Percentiles rank a stretch among this genome's conserved stretches.
These are phyloP conservation scores for Stylonectria norvegica DNA, from an alignment of 2,329 filamentous ascomycete genomes.

Conservation along the genomic window DNA sequence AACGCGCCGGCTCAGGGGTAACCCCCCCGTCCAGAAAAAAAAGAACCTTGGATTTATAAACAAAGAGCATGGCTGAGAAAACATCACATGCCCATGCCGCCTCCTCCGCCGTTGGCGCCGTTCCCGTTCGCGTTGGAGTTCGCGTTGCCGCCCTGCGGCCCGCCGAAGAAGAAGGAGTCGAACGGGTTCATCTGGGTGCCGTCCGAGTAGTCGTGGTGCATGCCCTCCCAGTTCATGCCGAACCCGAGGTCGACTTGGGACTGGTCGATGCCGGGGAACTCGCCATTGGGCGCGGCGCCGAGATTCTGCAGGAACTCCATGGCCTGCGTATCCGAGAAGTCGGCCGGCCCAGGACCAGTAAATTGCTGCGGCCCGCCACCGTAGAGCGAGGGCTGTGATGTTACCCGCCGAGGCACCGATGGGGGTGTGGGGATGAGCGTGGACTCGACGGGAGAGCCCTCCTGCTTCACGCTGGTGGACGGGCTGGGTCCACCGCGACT, in stretches of 20 bases:
- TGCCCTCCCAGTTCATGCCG: conserved; percentile 61
- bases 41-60: too few species aligned
- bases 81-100: conserved; percentile 29
- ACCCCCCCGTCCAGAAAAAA: too few species aligned
- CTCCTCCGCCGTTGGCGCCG: conserved; percentile 17
- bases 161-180: conserved; percentile 70
- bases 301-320: conserved; percentile 54
- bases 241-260: conserved; percentile 62
- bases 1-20: too few species aligned
- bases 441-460: conserved; percentile 37
- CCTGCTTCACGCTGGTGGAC: conserved; percentile 26
- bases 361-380: conserved; percentile 31
- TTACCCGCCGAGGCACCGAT: conserved; percentile 33
- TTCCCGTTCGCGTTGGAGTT: too few species aligned
- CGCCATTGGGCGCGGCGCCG: conserved; percentile 31
- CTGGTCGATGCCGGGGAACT: conserved; percentile 37
- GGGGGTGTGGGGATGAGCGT: conserved; percentile 45
- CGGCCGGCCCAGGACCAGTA: conserved; percentile 32
- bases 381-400: conserved; percentile 32
- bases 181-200: conserved; percentile 63
- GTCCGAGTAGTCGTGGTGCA: conserved; percentile 61
- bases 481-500: conserved; percentile 30
- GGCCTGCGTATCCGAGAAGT: conserved; percentile 47
- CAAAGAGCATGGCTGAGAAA: too few species aligned
- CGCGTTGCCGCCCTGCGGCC: conserved; percentile 41